phyloP scores from a whole-genome alignment of 768 basidiomycete genomes.

The Serendipita sp. region DNA sequence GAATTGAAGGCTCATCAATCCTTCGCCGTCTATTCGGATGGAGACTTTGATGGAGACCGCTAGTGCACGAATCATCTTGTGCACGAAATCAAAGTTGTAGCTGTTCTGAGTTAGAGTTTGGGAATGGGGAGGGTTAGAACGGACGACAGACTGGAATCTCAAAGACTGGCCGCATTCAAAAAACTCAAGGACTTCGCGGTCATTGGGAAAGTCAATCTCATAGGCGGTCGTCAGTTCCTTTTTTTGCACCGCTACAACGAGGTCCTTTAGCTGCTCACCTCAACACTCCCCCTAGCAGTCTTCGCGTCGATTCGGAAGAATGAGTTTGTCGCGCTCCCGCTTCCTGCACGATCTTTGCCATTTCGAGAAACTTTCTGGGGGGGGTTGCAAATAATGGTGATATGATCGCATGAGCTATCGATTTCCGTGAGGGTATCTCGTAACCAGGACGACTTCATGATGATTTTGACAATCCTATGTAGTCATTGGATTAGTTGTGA shows the following conservation, averaged over 20 bases:
- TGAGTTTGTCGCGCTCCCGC: constrained; percentile 26
- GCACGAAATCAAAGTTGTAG: constrained; percentile 70
- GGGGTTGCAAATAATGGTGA: constrained; percentile 72
- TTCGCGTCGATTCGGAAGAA: constrained; percentile 68
- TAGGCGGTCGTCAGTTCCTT: neutral
- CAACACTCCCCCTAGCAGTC: constrained; percentile 73
- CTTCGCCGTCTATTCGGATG: constrained; percentile 67
- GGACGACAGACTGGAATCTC: constrained; percentile 49
- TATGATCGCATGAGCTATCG: constrained; percentile 71
- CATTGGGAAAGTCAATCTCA: constrained; percentile 94
- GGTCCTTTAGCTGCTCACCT: constrained; percentile 40
- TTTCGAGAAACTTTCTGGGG: constrained; percentile 19
- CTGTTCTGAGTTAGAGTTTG: constrained; percentile 26
- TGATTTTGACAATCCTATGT: constrained; percentile 56
- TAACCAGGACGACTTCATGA: constrained; percentile 91
- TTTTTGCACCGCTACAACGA: neutral
- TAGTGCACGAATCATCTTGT: constrained; percentile 54
- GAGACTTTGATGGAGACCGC: constrained; percentile 80
- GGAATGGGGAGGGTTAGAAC: neutral
- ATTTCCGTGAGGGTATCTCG: constrained; percentile 84
- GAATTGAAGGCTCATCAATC: constrained; percentile 78
- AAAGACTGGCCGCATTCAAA: constrained; percentile 64
- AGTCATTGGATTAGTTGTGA: neutral
- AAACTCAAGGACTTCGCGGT: constrained; percentile 76
- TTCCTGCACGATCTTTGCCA: constrained; percentile 16